Conservation (phyloP, 1,284 basidiomycete species). For the Sphagnurus paluster region DNA sequence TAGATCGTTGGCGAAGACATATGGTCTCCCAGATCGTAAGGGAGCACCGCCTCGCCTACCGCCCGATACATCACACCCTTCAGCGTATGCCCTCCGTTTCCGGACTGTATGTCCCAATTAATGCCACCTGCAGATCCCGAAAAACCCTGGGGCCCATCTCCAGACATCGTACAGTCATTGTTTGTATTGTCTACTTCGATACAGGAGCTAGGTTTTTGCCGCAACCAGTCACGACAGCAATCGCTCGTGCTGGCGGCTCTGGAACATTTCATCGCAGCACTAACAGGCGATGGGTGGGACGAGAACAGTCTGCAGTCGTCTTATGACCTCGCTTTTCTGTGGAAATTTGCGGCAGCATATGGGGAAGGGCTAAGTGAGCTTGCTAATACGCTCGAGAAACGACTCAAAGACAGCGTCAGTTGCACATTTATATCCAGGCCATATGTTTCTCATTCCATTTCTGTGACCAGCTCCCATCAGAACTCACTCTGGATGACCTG, state of each 20-base stretch:
- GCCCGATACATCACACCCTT: conserved; percentile 13
- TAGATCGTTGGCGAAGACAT: conserved; percentile 50
- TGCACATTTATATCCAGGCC: background rate
- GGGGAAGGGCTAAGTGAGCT: conserved; percentile 35
- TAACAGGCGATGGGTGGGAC: conserved; percentile 31
- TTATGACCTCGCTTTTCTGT: conserved; percentile 55
- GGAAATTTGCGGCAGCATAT: conserved; percentile 40
- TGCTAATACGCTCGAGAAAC: conserved; percentile 26
- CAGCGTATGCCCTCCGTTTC: conserved; percentile 7
- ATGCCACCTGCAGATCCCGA: conserved; percentile 7
- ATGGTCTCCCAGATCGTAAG: conserved; percentile 36
- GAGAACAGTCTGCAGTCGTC: conserved; percentile 27
- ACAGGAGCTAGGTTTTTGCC: conserved; percentile 50
- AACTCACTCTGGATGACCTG: conserved; percentile 15
- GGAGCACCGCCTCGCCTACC: conserved; percentile 23
- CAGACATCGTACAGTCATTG: conserved; percentile 53
- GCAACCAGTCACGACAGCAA: conserved; percentile 34
- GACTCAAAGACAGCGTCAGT: conserved; percentile 31
- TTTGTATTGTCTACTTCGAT: conserved; percentile 53
- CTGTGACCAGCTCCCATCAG: conserved; percentile 17
- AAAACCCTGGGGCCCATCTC: conserved; percentile 47
- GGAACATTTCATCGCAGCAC: conserved; percentile 38
- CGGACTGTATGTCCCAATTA: background rate
- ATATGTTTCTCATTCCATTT: conserved; percentile 8
- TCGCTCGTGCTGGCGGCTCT: conserved; percentile 40